Conservation (phyloP, 2,329 filamentous ascomycete genomes). For the Boeremia exigua region DNA sequence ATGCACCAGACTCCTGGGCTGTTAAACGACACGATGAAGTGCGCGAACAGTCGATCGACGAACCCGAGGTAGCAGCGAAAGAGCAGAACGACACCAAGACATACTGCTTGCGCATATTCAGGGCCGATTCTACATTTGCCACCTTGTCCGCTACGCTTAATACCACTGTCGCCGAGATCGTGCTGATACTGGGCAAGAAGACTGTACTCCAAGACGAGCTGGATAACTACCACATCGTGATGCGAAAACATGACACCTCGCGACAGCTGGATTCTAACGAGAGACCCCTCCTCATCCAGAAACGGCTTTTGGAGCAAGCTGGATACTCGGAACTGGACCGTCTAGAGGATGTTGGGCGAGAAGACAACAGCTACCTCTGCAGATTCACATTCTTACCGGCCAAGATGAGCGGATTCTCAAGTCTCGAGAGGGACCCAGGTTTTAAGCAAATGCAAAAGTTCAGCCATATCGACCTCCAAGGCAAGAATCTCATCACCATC, state of each 20-base stretch:
- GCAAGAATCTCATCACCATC: slow-evolving; percentile 90
- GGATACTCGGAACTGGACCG: slow-evolving; percentile 87
- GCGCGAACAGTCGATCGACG: slow-evolving; percentile 68
- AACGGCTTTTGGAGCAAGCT: slow-evolving; percentile 85
- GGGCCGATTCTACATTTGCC: slow-evolving; percentile 90
- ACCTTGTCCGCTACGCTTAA: slow-evolving; percentile 86
- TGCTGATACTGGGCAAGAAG: slow-evolving; percentile 91
- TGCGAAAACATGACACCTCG: slow-evolving; percentile 90
- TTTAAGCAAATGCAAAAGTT: slow-evolving; percentile 86
- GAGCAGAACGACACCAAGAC: slow-evolving; percentile 76
- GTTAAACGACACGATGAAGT: slow-evolving; percentile 74
- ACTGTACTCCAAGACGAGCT: slow-evolving; percentile 88
- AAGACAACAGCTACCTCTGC: slow-evolving; percentile 96
- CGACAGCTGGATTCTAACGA: slow-evolving; percentile 80
- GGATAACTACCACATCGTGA: slow-evolving; percentile 93
- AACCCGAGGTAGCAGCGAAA: slow-evolving; percentile 69
- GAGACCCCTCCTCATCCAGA: slow-evolving; percentile 88
- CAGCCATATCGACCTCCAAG: slow-evolving; percentile 90
- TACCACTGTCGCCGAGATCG: slow-evolving; percentile 83
- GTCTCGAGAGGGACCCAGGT: slow-evolving; percentile 76
- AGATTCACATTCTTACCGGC: slow-evolving; percentile 94
- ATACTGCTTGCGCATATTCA: slow-evolving; percentile 95
- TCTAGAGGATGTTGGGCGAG: slow-evolving; percentile 90
- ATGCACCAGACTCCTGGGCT: slow-evolving; percentile 95
- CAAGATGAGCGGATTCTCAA: slow-evolving; percentile 79